phyloP scores from a whole-genome alignment of 2,329 filamentous ascomycete species.

The Neonectria ditissima region DNA sequence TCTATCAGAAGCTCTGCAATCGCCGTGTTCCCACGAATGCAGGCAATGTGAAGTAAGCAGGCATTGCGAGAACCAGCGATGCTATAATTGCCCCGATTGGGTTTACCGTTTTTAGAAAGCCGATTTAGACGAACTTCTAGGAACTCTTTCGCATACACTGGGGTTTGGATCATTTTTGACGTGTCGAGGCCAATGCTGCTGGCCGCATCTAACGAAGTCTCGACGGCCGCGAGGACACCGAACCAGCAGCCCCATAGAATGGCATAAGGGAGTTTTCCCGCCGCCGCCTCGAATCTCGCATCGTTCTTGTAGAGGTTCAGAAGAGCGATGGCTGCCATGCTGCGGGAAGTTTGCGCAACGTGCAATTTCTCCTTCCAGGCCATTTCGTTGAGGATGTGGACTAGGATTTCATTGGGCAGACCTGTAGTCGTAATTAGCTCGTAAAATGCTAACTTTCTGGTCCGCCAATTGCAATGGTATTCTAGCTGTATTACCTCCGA shows the following conservation, averaged over 20 bases:
- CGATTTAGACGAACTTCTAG: not conserved
- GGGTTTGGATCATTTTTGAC: conserved; percentile 15
- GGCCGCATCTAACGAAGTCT: conserved; percentile 27
- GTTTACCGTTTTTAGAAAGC: too few species aligned
- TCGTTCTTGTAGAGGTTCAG: conserved; percentile 20
- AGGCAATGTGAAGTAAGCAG: conserved; percentile 33
- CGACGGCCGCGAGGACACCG: conserved; percentile 22
- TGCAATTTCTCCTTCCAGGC: conserved; percentile 9
- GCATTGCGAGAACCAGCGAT: conserved; percentile 18
- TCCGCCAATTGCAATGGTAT: too few species aligned
- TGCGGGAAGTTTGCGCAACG: conserved; percentile 24
- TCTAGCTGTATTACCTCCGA: not conserved
- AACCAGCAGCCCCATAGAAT: conserved; percentile 38
- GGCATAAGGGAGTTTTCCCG: conserved; percentile 12
- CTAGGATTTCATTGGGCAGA: conserved; percentile 29
- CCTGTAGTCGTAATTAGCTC: conserved; percentile 3
- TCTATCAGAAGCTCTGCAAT: conserved; percentile 26
- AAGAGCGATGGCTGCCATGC: conserved; percentile 18
- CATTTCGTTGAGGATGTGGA: conserved; percentile 28
- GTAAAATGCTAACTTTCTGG: not conserved
- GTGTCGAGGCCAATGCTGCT: conserved; percentile 6
- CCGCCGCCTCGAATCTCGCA: not conserved
- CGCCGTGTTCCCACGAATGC: conserved; percentile 35
- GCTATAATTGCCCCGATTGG: not conserved
- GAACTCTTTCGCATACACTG: conserved; percentile 24